A percentile compares a stretch with the other conserved stretches of the same genome.
Conservation (phyloP, 2,329 filamentous ascomycete genomes). For the Nannizzia gypsea region DNA sequence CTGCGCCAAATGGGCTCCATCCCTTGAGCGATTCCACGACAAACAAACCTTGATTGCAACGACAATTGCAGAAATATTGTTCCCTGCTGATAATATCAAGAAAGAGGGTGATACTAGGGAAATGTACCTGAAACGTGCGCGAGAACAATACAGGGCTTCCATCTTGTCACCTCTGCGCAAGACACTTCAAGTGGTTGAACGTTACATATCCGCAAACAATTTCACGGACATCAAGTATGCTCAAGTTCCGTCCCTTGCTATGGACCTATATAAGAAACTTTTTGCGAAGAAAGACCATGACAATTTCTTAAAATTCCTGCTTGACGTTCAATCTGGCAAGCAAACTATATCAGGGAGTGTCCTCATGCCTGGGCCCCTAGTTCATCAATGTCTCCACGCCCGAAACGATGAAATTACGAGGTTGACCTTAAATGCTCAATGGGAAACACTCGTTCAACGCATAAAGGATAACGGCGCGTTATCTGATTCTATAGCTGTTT, state of each 20-base stretch:
- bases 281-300: constrained; percentile 43
- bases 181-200: constrained; percentile 34
- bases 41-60: constrained; percentile 46
- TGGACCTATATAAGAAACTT: constrained; percentile 41
- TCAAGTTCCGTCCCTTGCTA: constrained; percentile 46
- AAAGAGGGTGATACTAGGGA: constrained; percentile 32
- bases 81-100: constrained; percentile 30
- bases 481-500: constrained; percentile 44
- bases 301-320: constrained; percentile 41
- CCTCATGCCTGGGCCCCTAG: constrained; percentile 42
- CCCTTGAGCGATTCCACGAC: constrained; percentile 45
- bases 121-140: constrained; percentile 43
- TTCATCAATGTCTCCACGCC: constrained; percentile 26
- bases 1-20: constrained; percentile 51
- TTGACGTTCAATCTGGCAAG: constrained; percentile 39
- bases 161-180: constrained; percentile 41
- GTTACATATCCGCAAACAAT: constrained; percentile 44
- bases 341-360: constrained; percentile 45
- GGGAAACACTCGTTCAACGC: constrained; percentile 47
- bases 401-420: background rate
- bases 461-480: constrained; percentile 46
- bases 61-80: constrained; percentile 45
- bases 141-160: constrained; percentile 44
- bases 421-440: constrained; percentile 37
- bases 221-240: constrained; percentile 47